phyloP scores from a whole-genome alignment of 2,329 filamentous ascomycete genomes.

The Daldinia sp. region DNA sequence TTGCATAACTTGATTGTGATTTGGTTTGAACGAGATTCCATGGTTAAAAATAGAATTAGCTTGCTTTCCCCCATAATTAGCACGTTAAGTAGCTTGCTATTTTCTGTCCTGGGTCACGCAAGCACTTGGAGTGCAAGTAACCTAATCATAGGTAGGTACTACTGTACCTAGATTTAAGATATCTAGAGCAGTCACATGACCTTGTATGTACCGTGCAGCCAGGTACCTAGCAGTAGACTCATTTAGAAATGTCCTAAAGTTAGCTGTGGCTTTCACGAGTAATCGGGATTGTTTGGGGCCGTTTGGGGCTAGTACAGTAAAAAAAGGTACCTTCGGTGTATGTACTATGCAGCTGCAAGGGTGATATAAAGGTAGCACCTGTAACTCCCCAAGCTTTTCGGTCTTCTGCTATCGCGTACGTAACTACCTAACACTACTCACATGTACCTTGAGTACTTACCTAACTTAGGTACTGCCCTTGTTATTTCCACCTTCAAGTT shows the following conservation, averaged over 20 bases:
- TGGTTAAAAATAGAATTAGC: neutral
- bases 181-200: no score
- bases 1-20: neutral
- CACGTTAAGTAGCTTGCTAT: no score
- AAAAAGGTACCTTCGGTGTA: neutral
- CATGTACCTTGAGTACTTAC: conserved; percentile 7
- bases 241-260: neutral
- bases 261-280: no score
- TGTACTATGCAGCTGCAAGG: neutral
- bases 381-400: neutral
- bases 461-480: conserved; percentile 6
- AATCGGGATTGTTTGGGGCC: neutral
- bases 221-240: neutral
- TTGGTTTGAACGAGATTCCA: neutral
- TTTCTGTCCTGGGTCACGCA: no score
- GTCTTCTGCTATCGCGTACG: neutral
- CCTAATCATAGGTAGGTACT: no score
- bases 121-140: no score
- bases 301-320: conserved; percentile 1
- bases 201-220: no score
- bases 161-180: no score
- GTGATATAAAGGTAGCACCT: conserved; percentile 4
- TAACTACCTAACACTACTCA: neutral
- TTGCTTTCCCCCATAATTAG: no score
- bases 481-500: conserved; percentile 22